These are phyloP conservation scores for Seminavis robusta DNA, from an alignment of 108 stramenopile genomes.

Conservation along the genomic window DNA sequence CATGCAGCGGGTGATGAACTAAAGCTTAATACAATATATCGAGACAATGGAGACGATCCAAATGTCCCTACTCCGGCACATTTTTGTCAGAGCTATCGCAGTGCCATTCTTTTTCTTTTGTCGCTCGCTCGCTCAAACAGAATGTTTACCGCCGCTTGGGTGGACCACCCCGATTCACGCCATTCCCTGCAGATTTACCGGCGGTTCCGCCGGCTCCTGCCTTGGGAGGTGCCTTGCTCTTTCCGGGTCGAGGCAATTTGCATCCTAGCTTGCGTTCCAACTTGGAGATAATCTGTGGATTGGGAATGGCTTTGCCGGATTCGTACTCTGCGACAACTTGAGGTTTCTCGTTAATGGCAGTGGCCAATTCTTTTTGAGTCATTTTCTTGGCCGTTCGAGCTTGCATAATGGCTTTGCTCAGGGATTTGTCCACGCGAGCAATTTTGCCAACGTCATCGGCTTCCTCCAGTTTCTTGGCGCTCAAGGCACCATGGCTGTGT, in stretches of 20 bases:
- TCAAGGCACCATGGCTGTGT: conserved; percentile 65
- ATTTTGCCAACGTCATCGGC: conserved; percentile 87
- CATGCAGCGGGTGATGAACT: too few species aligned
- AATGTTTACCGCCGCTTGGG: conserved; percentile 77
- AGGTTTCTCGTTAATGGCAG: conserved; percentile 95
- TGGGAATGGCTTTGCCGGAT: conserved; percentile 94
- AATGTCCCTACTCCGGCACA: too few species aligned
- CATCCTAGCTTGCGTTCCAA: conserved; percentile 87
- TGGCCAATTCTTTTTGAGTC: conserved; percentile 96
- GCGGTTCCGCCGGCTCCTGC: conserved; percentile 14
- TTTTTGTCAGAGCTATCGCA: too few species aligned
- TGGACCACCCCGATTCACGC: conserved; percentile 74
- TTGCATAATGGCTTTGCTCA: conserved; percentile 93
- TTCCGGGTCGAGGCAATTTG: conserved; percentile 87
- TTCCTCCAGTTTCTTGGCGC: conserved; percentile 90
- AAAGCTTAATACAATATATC: too few species aligned
- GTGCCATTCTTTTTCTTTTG: too few species aligned
- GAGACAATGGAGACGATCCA: too few species aligned
- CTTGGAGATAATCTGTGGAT: conserved; percentile 92
- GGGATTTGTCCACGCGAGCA: conserved; percentile 82
- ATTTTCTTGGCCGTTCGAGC: conserved; percentile 95
- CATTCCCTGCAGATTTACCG: conserved; percentile 20
- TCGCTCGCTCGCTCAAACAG: too few species aligned
- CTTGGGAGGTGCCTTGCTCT: conserved; percentile 64
- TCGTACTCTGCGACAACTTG: conserved; percentile 97